A percentile compares a stretch with the other conserved stretches of the same genome.
Evolutionary conservation across 2,329 filamentous ascomycete genomes (phyloP).

Genomic region (Fusarium sp.): DNA sequence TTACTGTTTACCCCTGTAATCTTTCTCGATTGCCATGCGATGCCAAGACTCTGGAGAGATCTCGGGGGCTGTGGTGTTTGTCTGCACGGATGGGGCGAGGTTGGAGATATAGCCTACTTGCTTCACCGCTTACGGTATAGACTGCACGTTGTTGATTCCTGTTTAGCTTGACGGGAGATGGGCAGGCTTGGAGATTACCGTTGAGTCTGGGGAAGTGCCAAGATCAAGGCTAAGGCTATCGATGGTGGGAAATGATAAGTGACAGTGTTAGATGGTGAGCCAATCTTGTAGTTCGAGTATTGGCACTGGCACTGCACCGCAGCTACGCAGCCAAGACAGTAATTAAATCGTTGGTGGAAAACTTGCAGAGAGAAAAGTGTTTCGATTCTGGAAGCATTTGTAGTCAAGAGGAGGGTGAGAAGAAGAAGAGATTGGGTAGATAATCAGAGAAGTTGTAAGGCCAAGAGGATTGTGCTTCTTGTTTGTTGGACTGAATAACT

Average conservation of each 20-base stretch:
- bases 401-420: not conserved
- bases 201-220: not conserved
- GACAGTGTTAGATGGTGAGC: not conserved
- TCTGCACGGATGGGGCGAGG: not conserved
- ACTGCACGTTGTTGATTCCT: slow-evolving; percentile 2
- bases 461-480: slow-evolving; percentile 4
- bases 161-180: slow-evolving; percentile 4
- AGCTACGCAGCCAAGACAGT: not conserved
- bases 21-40: not conserved
- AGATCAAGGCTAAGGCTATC: not conserved
- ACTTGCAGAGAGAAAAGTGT: not conserved
- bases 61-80: not conserved
- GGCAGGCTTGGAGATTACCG: not conserved
- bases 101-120: slow-evolving; percentile 7
- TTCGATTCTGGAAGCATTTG: not conserved
- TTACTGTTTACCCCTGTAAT: not conserved
- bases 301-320: slow-evolving; percentile 2
- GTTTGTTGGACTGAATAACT: not conserved
- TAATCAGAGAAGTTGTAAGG: not conserved
- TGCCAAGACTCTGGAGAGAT: not conserved
- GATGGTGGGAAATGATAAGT: not conserved
- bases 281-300: not conserved
- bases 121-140: not conserved
- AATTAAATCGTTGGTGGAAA: not conserved
- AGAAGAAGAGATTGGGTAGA: not conserved